Conservation (phyloP, 805 yeast genomes). For the Metschnikowia koreensis region DNA sequence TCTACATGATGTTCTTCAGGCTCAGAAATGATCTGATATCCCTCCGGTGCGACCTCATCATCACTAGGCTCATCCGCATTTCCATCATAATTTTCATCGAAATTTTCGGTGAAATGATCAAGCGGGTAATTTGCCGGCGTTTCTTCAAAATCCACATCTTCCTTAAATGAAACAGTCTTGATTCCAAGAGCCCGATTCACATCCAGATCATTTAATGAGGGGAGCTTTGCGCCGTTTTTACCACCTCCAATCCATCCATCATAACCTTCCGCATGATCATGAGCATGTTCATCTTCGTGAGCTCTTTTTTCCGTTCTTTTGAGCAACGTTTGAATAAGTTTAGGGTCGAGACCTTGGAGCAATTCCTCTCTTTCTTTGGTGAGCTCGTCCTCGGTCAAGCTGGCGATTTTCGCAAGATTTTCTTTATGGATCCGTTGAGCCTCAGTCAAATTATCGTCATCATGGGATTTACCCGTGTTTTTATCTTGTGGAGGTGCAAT, state of each 20-base stretch:
- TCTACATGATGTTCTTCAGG: constrained; percentile 38
- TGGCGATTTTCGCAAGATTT: constrained; percentile 58
- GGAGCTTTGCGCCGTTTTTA: constrained; percentile 35
- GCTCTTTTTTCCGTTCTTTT: constrained; percentile 53
- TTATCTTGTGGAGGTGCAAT: neutral
- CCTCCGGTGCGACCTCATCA: constrained; percentile 39
- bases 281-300: constrained; percentile 22
- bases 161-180: constrained; percentile 18
- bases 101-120: constrained; percentile 23
- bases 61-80: constrained; percentile 44
- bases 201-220: constrained; percentile 34
- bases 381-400: constrained; percentile 67
- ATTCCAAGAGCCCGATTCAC: constrained; percentile 40
- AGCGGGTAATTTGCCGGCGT: constrained; percentile 10
- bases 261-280: constrained; percentile 39
- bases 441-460: constrained; percentile 38
- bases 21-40: constrained; percentile 39
- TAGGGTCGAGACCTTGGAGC: constrained; percentile 65
- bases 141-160: constrained; percentile 7
- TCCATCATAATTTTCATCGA: constrained; percentile 22
- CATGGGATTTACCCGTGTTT: no score
- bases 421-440: constrained; percentile 76
- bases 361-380: constrained; percentile 64
- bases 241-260: constrained; percentile 44
- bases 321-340: constrained; percentile 56